Evolutionary conservation across 768 basidiomycete genomes (phyloP).

Genomic region (Tylopilus rubrobrunneus): DNA sequence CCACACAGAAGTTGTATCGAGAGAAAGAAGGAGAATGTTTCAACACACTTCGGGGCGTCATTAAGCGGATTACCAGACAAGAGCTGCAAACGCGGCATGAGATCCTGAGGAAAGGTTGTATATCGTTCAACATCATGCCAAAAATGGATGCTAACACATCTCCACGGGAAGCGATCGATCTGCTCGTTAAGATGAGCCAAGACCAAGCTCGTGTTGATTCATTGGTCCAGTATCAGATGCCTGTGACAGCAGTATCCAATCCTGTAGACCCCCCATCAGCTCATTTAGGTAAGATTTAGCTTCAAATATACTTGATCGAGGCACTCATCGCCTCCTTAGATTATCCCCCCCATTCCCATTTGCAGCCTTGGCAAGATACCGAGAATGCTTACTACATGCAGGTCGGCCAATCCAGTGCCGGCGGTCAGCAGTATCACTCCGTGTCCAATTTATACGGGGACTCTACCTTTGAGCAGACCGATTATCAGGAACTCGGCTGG

Average conservation of each 20-base stretch:
- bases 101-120: conserved; percentile 20
- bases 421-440: not conserved
- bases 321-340: not conserved
- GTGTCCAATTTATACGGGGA: not conserved
- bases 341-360: not conserved
- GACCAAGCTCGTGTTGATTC: not conserved
- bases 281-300: not conserved
- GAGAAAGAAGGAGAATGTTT: conserved; percentile 19
- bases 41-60: conserved; percentile 7
- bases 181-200: conserved; percentile 1
- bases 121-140: not conserved
- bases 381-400: not conserved
- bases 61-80: conserved; percentile 18
- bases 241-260: not conserved
- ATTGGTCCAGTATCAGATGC: not conserved
- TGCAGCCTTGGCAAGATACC: not conserved
- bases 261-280: not conserved
- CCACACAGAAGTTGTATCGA: conserved; percentile 20
- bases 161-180: conserved; percentile 2
- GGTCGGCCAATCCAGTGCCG: not conserved
- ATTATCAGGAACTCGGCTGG: not conserved
- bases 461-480: not conserved
- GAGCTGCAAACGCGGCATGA: conserved; percentile 19
- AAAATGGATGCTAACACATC: not conserved
- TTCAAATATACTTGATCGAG: not conserved